Evolutionary conservation across 2,329 filamentous ascomycete genomes (phyloP).

Genomic region (Aspergillus versicolor): DNA sequence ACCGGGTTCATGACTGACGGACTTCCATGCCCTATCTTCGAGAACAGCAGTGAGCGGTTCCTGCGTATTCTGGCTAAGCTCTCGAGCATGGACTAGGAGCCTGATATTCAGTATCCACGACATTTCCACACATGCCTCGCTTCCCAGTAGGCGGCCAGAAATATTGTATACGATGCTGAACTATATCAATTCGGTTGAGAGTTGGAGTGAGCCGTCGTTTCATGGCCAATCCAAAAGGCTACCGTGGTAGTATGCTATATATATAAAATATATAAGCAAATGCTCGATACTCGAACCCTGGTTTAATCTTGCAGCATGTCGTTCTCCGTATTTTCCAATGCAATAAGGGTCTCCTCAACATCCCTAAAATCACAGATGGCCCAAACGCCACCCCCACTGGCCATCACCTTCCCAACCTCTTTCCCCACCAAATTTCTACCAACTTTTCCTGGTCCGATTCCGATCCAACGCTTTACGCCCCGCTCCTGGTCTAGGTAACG

Average conservation of each 20-base stretch:
- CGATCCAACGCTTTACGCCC: constrained; percentile 80
- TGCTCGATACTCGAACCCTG: neutral
- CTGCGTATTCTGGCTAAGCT: neutral
- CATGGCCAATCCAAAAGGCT: neutral
- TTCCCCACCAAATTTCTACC: constrained; percentile 92
- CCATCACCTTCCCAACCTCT: constrained; percentile 78
- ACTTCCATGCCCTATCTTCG: neutral
- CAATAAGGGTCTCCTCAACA: constrained; percentile 66
- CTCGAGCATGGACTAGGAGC: neutral
- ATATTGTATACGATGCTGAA: neutral
- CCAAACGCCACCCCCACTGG: constrained; percentile 92
- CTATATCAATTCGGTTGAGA: neutral
- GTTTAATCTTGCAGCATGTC: constrained; percentile 31
- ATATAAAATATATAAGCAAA: neutral
- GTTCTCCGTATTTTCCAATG: constrained; percentile 63
- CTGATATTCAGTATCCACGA: neutral
- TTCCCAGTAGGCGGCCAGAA: neutral
- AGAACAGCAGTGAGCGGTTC: neutral
- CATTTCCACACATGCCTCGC: neutral
- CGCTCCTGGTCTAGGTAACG: constrained; percentile 82
- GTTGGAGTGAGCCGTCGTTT: neutral
- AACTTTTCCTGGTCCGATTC: constrained; percentile 90
- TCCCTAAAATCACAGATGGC: constrained; percentile 79
- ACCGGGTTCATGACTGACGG: neutral
- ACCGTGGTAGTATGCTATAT: neutral